A percentile compares a stretch with the other conserved stretches of the same genome.
Conservation (phyloP, 2,329 filamentous ascomycete genomes). For the Fusarium cicatricum region DNA sequence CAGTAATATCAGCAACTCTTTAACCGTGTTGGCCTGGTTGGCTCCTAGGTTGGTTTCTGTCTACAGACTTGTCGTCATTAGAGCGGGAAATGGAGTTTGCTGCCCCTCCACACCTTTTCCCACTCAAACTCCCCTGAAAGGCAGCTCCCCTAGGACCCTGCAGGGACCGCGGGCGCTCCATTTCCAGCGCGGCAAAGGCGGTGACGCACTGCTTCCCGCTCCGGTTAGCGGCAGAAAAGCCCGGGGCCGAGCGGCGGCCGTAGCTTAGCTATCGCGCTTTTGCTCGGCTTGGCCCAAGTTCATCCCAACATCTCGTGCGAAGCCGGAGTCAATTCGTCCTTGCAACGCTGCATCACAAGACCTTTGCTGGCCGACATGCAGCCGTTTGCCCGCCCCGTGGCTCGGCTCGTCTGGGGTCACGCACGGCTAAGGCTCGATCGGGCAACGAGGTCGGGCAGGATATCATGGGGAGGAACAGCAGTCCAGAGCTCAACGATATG, state of each 20-base stretch:
- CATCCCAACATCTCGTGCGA: conserved; percentile 32
- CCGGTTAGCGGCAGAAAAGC: conserved; percentile 39
- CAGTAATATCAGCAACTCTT: conserved; percentile 23
- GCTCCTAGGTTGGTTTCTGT: neutral
- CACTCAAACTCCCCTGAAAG: conserved; percentile 13
- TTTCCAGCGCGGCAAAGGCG: conserved; percentile 25
- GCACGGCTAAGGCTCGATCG: conserved; percentile 40
- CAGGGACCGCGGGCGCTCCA: neutral
- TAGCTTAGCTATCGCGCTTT: conserved; percentile 14
- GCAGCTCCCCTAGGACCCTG: conserved; percentile 9
- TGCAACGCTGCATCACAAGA: conserved; percentile 13
- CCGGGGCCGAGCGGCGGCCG: conserved; percentile 34
- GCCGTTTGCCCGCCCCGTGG: conserved; percentile 46
- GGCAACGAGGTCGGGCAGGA: conserved; percentile 30
- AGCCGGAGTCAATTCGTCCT: conserved; percentile 11
- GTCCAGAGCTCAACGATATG: conserved; percentile 30
- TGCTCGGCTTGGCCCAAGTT: conserved; percentile 37
- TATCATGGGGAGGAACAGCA: conserved; percentile 22
- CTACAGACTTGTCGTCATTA: conserved; percentile 29
- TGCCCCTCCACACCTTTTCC: conserved; percentile 31
- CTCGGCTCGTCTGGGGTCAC: conserved; percentile 43
- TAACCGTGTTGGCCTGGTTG: conserved; percentile 24
- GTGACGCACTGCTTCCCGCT: conserved; percentile 20
- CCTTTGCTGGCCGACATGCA: conserved; percentile 43
- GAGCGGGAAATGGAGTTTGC: conserved; percentile 6